phyloP scores from a whole-genome alignment of 2,329 filamentous ascomycete species.

The Dothiorella sarmentorum region DNA sequence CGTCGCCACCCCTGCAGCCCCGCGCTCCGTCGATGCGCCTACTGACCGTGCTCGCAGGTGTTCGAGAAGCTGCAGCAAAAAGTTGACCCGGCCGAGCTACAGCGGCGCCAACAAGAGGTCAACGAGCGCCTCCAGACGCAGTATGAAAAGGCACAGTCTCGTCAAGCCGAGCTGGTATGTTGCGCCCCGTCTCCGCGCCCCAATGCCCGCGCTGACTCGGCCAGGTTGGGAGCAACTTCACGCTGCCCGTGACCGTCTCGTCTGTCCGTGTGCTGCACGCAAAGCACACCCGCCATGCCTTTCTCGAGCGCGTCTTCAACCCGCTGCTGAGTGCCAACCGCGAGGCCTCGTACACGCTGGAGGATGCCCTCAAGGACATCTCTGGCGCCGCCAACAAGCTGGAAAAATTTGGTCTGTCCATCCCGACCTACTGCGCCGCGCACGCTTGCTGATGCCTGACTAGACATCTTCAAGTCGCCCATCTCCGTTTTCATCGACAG shows the following conservation, averaged over 20 bases:
- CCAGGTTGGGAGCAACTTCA: slow-evolving; percentile 65
- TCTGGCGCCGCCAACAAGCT: slow-evolving; percentile 70
- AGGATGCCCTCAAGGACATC: slow-evolving; percentile 72
- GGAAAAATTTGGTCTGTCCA: slow-evolving; percentile 67
- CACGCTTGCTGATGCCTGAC: slow-evolving; percentile 18
- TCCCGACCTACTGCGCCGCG: not conserved
- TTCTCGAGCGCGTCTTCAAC: slow-evolving; percentile 76
- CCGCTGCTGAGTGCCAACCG: slow-evolving; percentile 70
- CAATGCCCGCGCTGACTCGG: slow-evolving; percentile 11
- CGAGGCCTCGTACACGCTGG: slow-evolving; percentile 69
- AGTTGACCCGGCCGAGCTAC: slow-evolving; percentile 56
- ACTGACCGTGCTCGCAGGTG: slow-evolving; percentile 43
- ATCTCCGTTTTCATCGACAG: slow-evolving; percentile 80
- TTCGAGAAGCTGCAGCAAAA: slow-evolving; percentile 59
- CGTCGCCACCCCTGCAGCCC: slow-evolving; percentile 27
- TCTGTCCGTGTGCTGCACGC: slow-evolving; percentile 81
- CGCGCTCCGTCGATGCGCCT: not conserved
- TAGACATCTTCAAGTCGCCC: slow-evolving; percentile 82
- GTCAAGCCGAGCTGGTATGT: slow-evolving; percentile 63
- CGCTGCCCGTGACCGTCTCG: slow-evolving; percentile 82
- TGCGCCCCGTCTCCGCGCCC: not conserved
- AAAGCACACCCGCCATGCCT: slow-evolving; percentile 74
- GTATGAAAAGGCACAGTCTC: slow-evolving; percentile 60
- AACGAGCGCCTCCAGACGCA: slow-evolving; percentile 57
- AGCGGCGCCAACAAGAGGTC: slow-evolving; percentile 58